Evolutionary conservation across 2,329 filamentous ascomycete species (phyloP).

Genomic region (Diaporthe eres): DNA sequence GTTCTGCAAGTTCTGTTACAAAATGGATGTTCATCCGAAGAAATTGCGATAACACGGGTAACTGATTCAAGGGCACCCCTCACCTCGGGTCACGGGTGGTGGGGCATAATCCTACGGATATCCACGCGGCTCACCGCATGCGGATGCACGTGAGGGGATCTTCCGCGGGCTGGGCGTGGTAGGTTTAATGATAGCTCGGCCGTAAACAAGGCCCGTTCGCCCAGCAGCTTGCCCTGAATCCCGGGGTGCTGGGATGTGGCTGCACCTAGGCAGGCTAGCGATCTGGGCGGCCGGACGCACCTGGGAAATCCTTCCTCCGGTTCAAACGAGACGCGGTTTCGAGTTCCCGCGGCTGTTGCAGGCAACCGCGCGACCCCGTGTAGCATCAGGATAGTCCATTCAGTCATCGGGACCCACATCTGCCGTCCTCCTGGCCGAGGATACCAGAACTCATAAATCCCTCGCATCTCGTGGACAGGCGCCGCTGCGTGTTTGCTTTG

Average conservation of each 20-base stretch:
- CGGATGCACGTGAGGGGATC: conserved; percentile 3
- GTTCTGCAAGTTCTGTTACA: not conserved
- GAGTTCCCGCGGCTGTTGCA: conserved; percentile 29
- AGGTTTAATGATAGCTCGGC: conserved; percentile 7
- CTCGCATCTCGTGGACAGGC: not conserved
- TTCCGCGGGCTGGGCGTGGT: conserved; percentile 1
- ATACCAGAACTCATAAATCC: conserved; percentile 3
- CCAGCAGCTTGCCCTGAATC: not conserved
- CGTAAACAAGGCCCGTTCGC: conserved; percentile 5
- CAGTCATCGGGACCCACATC: conserved; percentile 18
- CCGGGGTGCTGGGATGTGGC: not conserved
- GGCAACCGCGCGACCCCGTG: conserved; percentile 9
- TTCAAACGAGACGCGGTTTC: conserved; percentile 29
- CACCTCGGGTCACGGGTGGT: conserved; percentile 14
- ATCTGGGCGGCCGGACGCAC: conserved; percentile 12
- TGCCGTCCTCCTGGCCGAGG: conserved; percentile 10
- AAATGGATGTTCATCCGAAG: conserved; percentile 23
- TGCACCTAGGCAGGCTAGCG: not conserved
- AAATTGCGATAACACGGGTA: not conserved
- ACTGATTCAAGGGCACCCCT: conserved; percentile 23
- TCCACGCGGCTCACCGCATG: not conserved
- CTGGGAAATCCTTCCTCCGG: conserved; percentile 31
- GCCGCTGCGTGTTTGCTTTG: accelerated
- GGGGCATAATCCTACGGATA: conserved; percentile 12
- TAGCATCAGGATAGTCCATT: conserved; percentile 3